Evolutionary conservation across 2,329 filamentous ascomycete species (phyloP).

Genomic region (Fusarium pseudocircinatum): DNA sequence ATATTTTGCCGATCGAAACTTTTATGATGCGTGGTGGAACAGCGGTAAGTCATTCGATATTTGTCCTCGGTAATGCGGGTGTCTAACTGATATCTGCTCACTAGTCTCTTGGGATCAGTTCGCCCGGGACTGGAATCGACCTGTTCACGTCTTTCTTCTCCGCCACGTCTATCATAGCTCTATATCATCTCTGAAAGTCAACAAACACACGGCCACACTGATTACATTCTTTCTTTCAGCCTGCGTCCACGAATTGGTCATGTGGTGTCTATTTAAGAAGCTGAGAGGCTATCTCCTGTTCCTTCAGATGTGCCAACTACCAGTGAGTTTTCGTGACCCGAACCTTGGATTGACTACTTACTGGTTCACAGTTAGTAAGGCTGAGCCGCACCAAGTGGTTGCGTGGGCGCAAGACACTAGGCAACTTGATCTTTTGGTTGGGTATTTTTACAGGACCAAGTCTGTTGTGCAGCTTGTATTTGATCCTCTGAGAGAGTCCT

Average conservation of each 20-base stretch:
- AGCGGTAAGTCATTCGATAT: conserved; percentile 50
- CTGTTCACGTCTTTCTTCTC: conserved; percentile 80
- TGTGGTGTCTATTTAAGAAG: conserved; percentile 84
- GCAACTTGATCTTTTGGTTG: conserved; percentile 81
- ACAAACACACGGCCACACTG: conserved; percentile 76
- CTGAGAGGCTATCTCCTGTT: conserved; percentile 77
- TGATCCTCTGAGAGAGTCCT: conserved; percentile 58
- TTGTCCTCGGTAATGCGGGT: background rate
- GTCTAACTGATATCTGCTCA: background rate
- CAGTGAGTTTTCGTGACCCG: conserved; percentile 51
- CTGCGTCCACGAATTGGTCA: conserved; percentile 78
- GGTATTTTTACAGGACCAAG: conserved; percentile 82
- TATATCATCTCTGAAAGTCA: conserved; percentile 77
- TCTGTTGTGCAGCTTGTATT: conserved; percentile 68
- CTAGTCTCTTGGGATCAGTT: conserved; percentile 77
- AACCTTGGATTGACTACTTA: background rate
- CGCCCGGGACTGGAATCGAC: conserved; percentile 80
- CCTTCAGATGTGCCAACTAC: conserved; percentile 79
- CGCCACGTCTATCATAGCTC: conserved; percentile 83
- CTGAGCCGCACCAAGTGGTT: conserved; percentile 74
- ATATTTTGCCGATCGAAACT: conserved; percentile 79
- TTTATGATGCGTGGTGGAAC: conserved; percentile 74
- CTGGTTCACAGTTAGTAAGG: conserved; percentile 62
- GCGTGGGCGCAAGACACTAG: conserved; percentile 68
- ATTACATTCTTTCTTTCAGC: conserved; percentile 80